These are phyloP conservation scores for Heliocybe sulcata DNA, from an alignment of 1,284 basidiomycete genomes.

Conservation along the genomic window DNA sequence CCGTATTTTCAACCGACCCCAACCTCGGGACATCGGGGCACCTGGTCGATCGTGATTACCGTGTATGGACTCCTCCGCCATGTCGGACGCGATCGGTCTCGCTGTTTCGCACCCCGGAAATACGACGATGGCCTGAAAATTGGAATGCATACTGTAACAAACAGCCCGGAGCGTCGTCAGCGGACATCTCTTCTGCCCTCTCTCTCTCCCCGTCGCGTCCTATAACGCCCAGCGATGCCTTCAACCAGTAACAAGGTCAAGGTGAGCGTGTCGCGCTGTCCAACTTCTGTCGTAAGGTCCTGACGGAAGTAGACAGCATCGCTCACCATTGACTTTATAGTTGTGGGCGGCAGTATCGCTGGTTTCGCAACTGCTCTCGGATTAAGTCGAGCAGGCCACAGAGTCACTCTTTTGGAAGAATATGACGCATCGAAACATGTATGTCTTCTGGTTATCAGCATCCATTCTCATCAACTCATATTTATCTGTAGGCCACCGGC, in stretches of 20 bases:
- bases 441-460: neutral
- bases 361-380: neutral
- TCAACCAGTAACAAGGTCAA: neutral
- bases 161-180: too few species aligned
- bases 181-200: neutral
- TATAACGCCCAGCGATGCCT: neutral
- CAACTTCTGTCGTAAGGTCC: too few species aligned
- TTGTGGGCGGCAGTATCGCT: neutral
- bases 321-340: neutral
- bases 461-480: neutral
- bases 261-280: neutral
- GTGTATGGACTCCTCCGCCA: neutral
- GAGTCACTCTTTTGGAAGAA: neutral
- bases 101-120: neutral
- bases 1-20: neutral
- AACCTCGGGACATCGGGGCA: too few species aligned
- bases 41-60: neutral
- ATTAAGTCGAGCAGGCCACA: neutral
- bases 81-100: neutral
- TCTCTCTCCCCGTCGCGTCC: neutral
- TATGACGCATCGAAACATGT: neutral
- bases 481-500: conserved; percentile 23
- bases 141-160: too few species aligned
- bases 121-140: too few species aligned
- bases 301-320: neutral